These are phyloP conservation scores for Begonia masoniana DNA, from an alignment of 306 rosid species.

Conservation along the genomic window DNA sequence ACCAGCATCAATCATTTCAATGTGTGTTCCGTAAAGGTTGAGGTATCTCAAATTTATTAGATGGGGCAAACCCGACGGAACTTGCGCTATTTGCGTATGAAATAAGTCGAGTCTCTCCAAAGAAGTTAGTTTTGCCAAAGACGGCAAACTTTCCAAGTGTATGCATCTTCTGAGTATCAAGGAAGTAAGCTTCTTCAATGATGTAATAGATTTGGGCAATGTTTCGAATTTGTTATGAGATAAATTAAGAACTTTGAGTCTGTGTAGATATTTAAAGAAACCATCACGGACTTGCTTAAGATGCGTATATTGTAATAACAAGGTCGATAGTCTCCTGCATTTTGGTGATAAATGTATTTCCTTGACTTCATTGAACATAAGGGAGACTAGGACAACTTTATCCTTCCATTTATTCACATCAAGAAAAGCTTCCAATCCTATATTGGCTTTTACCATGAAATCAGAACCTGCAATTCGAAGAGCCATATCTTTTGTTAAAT, in stretches of 20 bases:
- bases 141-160: not conserved
- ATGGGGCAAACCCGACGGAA: conserved; percentile 3
- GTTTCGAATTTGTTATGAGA: not conserved
- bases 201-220: conserved; percentile 1
- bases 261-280: too few species aligned
- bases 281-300: not conserved
- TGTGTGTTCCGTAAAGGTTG: not conserved
- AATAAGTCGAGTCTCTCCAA: conserved; percentile 6
- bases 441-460: not conserved
- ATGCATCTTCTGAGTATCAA: not conserved
- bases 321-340: conserved; percentile 5
- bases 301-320: not conserved
- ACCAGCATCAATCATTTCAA: not conserved
- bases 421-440: not conserved
- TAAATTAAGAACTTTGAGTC: conserved; percentile 9
- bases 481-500: conserved; percentile 6
- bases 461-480: conserved; percentile 1
- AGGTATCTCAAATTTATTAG: conserved; percentile 7
- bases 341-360: not conserved
- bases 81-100: not conserved
- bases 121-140: not conserved
- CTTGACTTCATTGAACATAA: not conserved
- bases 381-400: not conserved
- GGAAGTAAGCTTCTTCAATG: conserved; percentile 6
- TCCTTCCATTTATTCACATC: conserved; percentile 2